Base-by-base conservation (phyloP, 441 rosid species). In the Pelargonium fulgidum region DNA sequence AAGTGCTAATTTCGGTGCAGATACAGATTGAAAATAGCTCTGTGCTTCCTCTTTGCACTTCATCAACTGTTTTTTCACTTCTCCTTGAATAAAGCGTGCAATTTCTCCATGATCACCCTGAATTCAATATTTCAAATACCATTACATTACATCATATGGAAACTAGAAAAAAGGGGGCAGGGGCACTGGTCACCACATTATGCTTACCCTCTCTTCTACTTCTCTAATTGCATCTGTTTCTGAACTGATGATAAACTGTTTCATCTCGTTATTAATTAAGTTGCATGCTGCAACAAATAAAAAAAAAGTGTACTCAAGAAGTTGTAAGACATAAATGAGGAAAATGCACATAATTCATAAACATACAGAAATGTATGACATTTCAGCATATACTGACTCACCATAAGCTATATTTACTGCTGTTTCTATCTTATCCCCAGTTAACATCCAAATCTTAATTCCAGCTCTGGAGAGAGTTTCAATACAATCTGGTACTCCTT, bases 361-460 rank as follows among this genome's bases (percentile, higher is more conserved):
- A 70, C 17, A 69, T 41, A 82, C 59, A 11, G 13, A 44, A 16
- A 19, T 11, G 22, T 26, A 50, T 44, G 39, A 44, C 52, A 68
- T 29, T 36, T 41, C 7, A 33, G 56, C 24, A 16, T 64, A 7
- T n/a, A 69, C 67, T 17, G 33, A 84, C 85, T 77, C 75, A 89
- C 99, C 97, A 83, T 96, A 96, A 65, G 97, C 98, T 68, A 96
- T 96, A 85, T 96, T 96, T 68, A 93, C 87, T 61, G 99, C 99
- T 0, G 99, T 96, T 91, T 93, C 99, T 90, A 96, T 79, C 83
- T 96, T 93, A 81, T 93, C 99, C 70, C 99, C 99, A 67, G 98
- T 93, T 74, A 96, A 79, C 77, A 96, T 88, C 99, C 99, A 96
- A 69, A 96, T 91, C 87, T 96, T 96, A 75, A 96, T 96, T 76